Evolutionary conservation across 2,329 filamentous ascomycete species (phyloP).

Genomic region (Phialophora chinensis): DNA sequence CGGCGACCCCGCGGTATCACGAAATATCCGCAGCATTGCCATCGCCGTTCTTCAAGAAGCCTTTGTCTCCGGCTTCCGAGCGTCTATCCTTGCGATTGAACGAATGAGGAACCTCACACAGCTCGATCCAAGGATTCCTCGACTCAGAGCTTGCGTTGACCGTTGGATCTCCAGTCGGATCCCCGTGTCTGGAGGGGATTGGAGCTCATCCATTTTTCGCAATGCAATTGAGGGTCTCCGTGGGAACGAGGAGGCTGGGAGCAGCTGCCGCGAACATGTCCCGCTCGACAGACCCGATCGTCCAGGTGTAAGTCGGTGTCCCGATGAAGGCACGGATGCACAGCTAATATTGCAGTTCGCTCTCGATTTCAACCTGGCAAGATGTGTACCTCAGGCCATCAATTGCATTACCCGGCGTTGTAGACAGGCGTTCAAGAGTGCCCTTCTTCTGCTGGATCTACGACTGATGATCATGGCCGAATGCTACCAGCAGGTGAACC

Average conservation of each 20-base stretch:
- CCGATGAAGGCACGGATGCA: no score
- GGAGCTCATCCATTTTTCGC: constrained; percentile 5
- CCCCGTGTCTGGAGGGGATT: not conserved
- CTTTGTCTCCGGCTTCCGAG: constrained; percentile 9
- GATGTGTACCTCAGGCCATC: constrained; percentile 2
- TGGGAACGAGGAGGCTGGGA: not conserved
- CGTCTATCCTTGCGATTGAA: constrained; percentile 10
- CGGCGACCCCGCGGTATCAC: not conserved
- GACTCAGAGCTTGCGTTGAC: not conserved
- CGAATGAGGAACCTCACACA: not conserved
- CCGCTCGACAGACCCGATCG: constrained; percentile 2
- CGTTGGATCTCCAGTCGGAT: not conserved
- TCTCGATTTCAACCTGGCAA: constrained; percentile 1
- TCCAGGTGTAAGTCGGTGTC: not conserved
- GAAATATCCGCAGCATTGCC: not conserved
- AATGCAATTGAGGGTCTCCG: not conserved
- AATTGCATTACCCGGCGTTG: constrained; percentile 1
- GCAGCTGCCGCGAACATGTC: constrained; percentile 6
- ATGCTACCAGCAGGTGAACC: not conserved
- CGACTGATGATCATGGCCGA: constrained; percentile 13
- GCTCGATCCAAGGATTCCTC: not conserved
- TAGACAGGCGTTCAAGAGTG: constrained; percentile 3
- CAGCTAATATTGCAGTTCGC: constrained; percentile 10
- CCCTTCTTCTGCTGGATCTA: constrained; percentile 3
- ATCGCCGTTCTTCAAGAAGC: not conserved